phyloP scores from a whole-genome alignment of 2,329 filamentous ascomycete genomes.

The Fusarium pseudoanthophilum region DNA sequence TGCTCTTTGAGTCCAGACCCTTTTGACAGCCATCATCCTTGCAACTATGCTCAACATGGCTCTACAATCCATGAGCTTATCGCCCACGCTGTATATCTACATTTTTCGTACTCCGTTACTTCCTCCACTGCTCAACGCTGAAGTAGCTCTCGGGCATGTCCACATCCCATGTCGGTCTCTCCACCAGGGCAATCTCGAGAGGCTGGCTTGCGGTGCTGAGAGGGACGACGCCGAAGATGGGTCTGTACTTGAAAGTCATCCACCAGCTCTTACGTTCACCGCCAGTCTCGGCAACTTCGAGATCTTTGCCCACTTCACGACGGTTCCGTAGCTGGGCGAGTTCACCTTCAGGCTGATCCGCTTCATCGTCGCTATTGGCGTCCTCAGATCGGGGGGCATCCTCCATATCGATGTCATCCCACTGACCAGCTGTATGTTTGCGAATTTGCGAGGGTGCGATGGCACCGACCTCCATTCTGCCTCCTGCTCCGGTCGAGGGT shows the following conservation, averaged over 20 bases:
- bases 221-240: conserved; percentile 80
- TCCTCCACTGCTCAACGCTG: conserved; percentile 65
- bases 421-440: conserved; percentile 55
- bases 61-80: conserved; percentile 5
- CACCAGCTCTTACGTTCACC: conserved; percentile 64
- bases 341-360: conserved; percentile 50
- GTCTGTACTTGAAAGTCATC: conserved; percentile 92
- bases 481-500: conserved; percentile 62
- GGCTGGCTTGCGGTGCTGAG: conserved; percentile 54
- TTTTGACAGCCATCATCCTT: conserved; percentile 22
- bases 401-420: conserved; percentile 53
- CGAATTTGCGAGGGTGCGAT: conserved; percentile 58
- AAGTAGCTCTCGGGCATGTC: conserved; percentile 79
- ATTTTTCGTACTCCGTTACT: conserved; percentile 37
- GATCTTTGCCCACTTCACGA: conserved; percentile 33
- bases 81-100: background rate
- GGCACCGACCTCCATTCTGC: conserved; percentile 60
- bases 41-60: conserved; percentile 5
- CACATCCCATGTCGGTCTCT: conserved; percentile 86
- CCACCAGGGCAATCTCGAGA: conserved; percentile 87
- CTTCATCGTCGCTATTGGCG: conserved; percentile 52
- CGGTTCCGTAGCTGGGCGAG: conserved; percentile 50
- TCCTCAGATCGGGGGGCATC: conserved; percentile 50
- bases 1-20: conserved; percentile 13
- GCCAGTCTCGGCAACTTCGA: conserved; percentile 37